A percentile compares a stretch with the other conserved stretches of the same genome.
These are phyloP conservation scores for Penicillium oxalicum DNA, from an alignment of 2,329 filamentous ascomycete species.

Conservation along the genomic window DNA sequence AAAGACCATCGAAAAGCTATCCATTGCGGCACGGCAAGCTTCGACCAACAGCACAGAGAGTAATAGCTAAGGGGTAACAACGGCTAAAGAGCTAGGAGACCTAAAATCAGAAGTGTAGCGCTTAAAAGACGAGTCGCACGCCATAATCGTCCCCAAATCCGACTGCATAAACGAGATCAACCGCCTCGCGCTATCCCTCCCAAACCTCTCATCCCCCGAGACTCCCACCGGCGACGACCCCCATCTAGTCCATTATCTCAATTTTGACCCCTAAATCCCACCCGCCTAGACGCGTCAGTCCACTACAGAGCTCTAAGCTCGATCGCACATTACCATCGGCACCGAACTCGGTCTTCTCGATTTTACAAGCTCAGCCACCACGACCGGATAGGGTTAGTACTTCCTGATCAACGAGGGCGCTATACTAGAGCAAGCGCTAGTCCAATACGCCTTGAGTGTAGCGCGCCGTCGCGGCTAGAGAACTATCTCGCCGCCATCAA, in stretches of 20 bases:
- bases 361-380: constrained; percentile 72
- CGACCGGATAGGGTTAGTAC: constrained; percentile 96
- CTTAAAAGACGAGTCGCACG: constrained; percentile 33
- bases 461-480: constrained; percentile 71
- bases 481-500: constrained; percentile 73
- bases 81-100: constrained; percentile 18
- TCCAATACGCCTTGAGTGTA: constrained; percentile 75
- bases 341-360: constrained; percentile 82
- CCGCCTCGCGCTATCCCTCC: constrained; percentile 67
- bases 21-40: constrained; percentile 21
- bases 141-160: constrained; percentile 27
- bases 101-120: constrained; percentile 35
- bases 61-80: background rate
- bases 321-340: constrained; percentile 82
- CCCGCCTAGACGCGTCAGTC: constrained; percentile 26
- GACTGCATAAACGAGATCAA: constrained; percentile 58
- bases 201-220: constrained; percentile 73
- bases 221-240: constrained; percentile 68
- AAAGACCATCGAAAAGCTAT: constrained; percentile 35
- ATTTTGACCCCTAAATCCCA: constrained; percentile 54
- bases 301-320: constrained; percentile 22
- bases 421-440: constrained; percentile 85
- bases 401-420: constrained; percentile 88
- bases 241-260: constrained; percentile 70
- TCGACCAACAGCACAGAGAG: too few species aligned